Base-by-base conservation (phyloP, 345 rosid species). In the Eucalyptus tenuipes region DNA sequence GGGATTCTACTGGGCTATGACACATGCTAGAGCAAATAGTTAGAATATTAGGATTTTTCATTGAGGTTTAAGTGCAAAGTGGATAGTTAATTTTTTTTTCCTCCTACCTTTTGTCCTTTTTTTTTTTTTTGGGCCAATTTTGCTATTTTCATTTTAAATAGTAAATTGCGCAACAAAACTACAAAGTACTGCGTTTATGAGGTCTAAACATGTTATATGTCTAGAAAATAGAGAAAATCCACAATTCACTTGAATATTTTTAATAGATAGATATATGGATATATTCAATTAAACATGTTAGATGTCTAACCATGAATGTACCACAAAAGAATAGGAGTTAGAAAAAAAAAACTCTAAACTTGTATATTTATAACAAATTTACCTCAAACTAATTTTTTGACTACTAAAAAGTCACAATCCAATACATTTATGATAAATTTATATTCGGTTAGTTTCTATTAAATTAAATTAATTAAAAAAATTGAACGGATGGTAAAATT, bases 371-470 rank as follows among this genome's bases (percentile, higher is more conserved):
- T 52, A 18, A 52, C 2, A 52, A 52, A 52, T 52, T 52, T 52
- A 52, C 2, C 24, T 52, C 10, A 52, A 18, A 52, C 4, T 52
- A 52, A 52, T 52, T 18, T 52, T 52, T 52, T 52, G 2, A 52
- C 4, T 52, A 18, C 55, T 18, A 52, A 52, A 50, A 52, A 52
- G 55, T 52, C 24, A 3, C 10, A 18, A 17, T 52, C 7, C 7
- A 52, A 52, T 2, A 18, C 10, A 18, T 18, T 52, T 52, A 10
- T 18, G 24, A 52, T 52, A 52, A 52, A 52, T 18, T 18, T 52
- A 52, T 52, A 4, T 52, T 18, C 0, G 3, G 0, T 52, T 52
- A 52, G 0, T 18, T 52, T 52, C 4, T 2, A 0, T 52, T 52
- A 52, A 52, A 52, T 52, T 52, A 52, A 18, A 52, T 52, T 52